Evolutionary conservation across 106 monocot genomes (phyloP).

Genomic region (Dendrobium huoshanense): DNA sequence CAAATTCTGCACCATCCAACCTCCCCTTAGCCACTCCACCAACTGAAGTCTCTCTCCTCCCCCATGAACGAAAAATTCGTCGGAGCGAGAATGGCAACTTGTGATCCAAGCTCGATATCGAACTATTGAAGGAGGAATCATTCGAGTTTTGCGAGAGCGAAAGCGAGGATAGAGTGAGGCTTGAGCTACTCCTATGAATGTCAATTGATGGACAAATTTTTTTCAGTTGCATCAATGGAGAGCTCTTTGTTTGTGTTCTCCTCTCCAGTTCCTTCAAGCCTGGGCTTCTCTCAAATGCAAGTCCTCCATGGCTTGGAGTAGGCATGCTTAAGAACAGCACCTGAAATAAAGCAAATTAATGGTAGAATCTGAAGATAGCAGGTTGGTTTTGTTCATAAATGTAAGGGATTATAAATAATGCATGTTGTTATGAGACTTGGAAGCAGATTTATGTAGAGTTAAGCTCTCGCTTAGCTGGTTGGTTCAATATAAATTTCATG

Average conservation of each 20-base stretch:
- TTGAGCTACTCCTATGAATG: constrained; percentile 48
- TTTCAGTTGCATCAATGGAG: constrained; percentile 29
- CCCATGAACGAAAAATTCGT: constrained; percentile 37
- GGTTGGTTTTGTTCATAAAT: not conserved
- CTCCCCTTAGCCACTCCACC: constrained; percentile 3
- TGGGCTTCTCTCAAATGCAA: constrained; percentile 27
- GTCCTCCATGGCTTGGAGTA: constrained; percentile 23
- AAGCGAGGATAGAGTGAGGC: constrained; percentile 44
- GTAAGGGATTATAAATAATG: not conserved
- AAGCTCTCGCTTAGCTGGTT: constrained; percentile 12
- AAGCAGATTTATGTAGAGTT: not conserved
- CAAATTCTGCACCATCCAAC: constrained; percentile 10
- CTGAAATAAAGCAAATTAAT: too few relatives aligned
- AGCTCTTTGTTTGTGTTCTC: constrained; percentile 16
- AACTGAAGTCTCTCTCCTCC: constrained; percentile 12
- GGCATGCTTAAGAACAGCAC: constrained; percentile 15
- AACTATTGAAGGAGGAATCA: constrained; percentile 41
- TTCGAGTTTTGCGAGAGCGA: constrained; percentile 65
- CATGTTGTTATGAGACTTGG: not conserved
- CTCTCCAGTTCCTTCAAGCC: too few relatives aligned
- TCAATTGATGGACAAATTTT: constrained; percentile 37
- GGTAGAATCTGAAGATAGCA: not conserved
- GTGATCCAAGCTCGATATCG: constrained; percentile 59
- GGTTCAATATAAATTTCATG: constrained; percentile 43
- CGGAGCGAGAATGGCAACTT: constrained; percentile 29